These are phyloP conservation scores for Scheffersomyces parashehatae DNA, from an alignment of 1,139 yeast species.

Conservation along the genomic window DNA sequence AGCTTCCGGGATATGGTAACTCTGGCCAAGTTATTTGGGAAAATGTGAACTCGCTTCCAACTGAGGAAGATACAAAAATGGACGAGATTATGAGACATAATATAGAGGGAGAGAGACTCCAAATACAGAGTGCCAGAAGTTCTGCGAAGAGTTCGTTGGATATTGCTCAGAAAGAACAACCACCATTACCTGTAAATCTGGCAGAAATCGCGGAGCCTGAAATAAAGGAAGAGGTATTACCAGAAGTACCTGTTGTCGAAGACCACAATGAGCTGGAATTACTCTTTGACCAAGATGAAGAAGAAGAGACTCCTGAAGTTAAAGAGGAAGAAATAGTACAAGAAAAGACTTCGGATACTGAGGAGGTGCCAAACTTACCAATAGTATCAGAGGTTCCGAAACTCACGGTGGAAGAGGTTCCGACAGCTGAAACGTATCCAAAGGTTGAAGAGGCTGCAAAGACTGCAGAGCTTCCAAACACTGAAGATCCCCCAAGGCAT, in stretches of 20 bases:
- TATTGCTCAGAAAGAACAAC: slow-evolving; percentile 9
- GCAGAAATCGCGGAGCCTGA: slow-evolving; percentile 1
- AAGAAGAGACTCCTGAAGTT: slow-evolving; percentile 9
- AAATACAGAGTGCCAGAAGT: slow-evolving; percentile 2
- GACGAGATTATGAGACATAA: slow-evolving; percentile 46
- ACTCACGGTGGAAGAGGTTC: not conserved
- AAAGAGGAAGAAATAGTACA: slow-evolving; percentile 20
- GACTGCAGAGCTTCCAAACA: slow-evolving; percentile 1
- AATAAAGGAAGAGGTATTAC: slow-evolving; percentile 7
- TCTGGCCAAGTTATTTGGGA: slow-evolving; percentile 70
- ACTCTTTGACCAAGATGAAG: slow-evolving; percentile 10
- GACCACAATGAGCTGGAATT: not conserved
- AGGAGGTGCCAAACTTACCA: slow-evolving; percentile 9
- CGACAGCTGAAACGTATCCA: not conserved
- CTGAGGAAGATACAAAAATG: slow-evolving; percentile 52
- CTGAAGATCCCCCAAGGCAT: slow-evolving; percentile 1
- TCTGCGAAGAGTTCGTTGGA: slow-evolving; percentile 2
- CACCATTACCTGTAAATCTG: slow-evolving; percentile 1
- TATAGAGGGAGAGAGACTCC: slow-evolving; percentile 25
- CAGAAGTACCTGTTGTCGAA: not conserved
- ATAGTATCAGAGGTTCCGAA: not conserved
- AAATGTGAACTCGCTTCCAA: slow-evolving; percentile 56
- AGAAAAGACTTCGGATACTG: slow-evolving; percentile 11
- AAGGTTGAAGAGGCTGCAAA: slow-evolving; percentile 10
- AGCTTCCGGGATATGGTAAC: slow-evolving; percentile 63